A percentile compares a stretch with the other conserved stretches of the same genome.
Evolutionary conservation across 2,329 filamentous ascomycete species (phyloP).

Genomic region (Penicillium olsonii): DNA sequence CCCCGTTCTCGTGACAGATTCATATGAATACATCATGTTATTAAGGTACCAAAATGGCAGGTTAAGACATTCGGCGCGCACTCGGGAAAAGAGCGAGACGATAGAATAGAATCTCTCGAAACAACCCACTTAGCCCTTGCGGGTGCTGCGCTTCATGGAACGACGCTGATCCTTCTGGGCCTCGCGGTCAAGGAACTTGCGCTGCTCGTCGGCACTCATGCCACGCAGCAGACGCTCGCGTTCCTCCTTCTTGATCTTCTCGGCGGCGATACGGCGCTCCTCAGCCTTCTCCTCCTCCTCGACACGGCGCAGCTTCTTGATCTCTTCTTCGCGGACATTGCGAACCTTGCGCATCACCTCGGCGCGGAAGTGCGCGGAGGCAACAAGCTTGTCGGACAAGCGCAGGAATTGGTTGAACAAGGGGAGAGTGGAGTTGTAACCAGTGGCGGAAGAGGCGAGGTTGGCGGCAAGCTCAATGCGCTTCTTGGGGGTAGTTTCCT

Average conservation of each 20-base stretch:
- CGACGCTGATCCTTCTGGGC: constrained; percentile 70
- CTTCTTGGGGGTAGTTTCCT: constrained; percentile 83
- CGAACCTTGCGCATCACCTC: constrained; percentile 87
- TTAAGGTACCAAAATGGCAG: constrained; percentile 24
- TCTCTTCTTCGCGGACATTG: constrained; percentile 75
- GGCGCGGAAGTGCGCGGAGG: constrained; percentile 78
- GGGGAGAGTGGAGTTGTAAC: constrained; percentile 68
- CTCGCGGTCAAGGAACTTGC: constrained; percentile 81
- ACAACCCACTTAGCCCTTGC: constrained; percentile 44
- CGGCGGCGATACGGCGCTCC: constrained; percentile 53
- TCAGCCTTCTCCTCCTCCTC: constrained; percentile 71
- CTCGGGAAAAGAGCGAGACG: constrained; percentile 7
- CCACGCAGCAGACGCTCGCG: constrained; percentile 77
- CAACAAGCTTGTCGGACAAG: constrained; percentile 78
- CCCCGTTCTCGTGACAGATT: neutral
- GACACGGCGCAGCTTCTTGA: constrained; percentile 74
- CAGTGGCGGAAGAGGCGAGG: constrained; percentile 62
- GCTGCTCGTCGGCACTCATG: constrained; percentile 79
- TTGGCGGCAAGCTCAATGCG: constrained; percentile 76
- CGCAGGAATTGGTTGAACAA: constrained; percentile 81
- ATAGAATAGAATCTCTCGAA: constrained; percentile 12
- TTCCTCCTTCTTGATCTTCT: constrained; percentile 81
- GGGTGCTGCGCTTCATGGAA: constrained; percentile 63
- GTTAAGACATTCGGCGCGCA: constrained; percentile 21
- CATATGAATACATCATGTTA: constrained; percentile 25